Percentiles rank a stretch among this genome's conserved stretches.
Conservation (phyloP, 2,329 filamentous ascomycete genomes). For the Beauveria rudraprayagi region DNA sequence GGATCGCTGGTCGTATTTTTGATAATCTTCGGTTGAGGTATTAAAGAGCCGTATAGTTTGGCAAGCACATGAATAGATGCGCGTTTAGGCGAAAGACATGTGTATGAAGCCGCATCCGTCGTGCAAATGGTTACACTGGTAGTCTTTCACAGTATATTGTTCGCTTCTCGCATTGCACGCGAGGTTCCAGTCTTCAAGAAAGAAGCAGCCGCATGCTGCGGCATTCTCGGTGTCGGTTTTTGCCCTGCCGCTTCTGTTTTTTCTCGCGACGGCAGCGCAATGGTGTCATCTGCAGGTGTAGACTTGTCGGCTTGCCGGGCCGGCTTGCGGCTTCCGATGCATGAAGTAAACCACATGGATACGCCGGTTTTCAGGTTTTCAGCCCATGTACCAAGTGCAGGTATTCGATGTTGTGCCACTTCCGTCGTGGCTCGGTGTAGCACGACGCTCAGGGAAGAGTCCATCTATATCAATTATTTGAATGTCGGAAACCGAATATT, state of each 20-base stretch:
- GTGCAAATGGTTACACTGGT: neutral
- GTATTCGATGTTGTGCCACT: neutral
- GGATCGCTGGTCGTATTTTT: too few species aligned
- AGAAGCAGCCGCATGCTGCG: conserved; percentile 33
- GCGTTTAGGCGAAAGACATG: neutral
- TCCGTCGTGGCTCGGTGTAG: neutral
- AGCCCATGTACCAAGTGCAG: neutral
- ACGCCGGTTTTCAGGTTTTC: neutral
- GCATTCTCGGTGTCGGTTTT: conserved; percentile 16
- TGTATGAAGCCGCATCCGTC: neutral
- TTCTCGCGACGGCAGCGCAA: neutral
- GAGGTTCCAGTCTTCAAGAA: conserved; percentile 36
- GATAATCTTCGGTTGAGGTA: neutral
- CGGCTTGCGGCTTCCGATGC: conserved; percentile 5
- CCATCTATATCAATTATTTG: neutral
- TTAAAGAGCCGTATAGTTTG: neutral
- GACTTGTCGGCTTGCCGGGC: neutral
- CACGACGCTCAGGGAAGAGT: neutral
- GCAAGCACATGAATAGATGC: neutral
- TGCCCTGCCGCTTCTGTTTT: neutral
- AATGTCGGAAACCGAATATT: neutral
- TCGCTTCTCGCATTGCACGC: conserved; percentile 28
- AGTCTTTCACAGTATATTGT: conserved; percentile 22
- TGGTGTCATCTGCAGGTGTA: neutral
- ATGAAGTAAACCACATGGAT: conserved; percentile 9